Base-by-base conservation (phyloP, 176 grass and related monocot genomes). In the Bothriochloa decipiens region DNA sequence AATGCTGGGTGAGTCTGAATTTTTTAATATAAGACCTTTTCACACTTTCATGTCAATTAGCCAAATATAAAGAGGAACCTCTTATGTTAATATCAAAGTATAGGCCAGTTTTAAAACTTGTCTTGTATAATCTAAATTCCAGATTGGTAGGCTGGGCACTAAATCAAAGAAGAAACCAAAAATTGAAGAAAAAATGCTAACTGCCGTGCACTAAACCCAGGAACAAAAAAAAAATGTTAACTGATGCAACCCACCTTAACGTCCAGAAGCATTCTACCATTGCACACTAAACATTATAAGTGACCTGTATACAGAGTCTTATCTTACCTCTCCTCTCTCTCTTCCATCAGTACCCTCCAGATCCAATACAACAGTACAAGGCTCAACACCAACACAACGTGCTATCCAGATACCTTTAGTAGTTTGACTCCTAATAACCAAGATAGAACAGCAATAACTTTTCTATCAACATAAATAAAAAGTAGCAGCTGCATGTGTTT, bases 361-460 rank as follows among this genome's bases (percentile, higher is more conserved):
- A 89, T 97, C 95, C 89, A 97, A 60, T 25, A 97, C 92, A 82
- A 95, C 70, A 17, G 95, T 97, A 82, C 95, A 97, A 85, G 95
- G 95, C 25, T 97, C 95, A 67, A 95, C 83, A 63, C 76, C 92
- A 87, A 91, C 81, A 89, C 86, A 88, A 6, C 82, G 90, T 39
- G 89, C 95, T 69, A 97, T 91, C 95, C 95, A 97, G 60, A 97
- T 91, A 39, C 95, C 95, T 91, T 97, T 97, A 18, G 95, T 97
- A 82, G 95, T 97, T 89, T 97, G 95, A 39, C 87, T 97, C 95
- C 95, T 97, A 81, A 74, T 5, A 81, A 81, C 18, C 83, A 33
- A 78, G 74, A 88, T 49, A 82, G 10, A 86, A 20, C 14, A 75
- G 23, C 12, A 79, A 75, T 9, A 70, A 18, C 10, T 36, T 29